Evolutionary conservation across 768 basidiomycete species (phyloP), one percentile per base, ranked within the genome.

Genomic region (Leccinum olivaceopallidum): DNA sequence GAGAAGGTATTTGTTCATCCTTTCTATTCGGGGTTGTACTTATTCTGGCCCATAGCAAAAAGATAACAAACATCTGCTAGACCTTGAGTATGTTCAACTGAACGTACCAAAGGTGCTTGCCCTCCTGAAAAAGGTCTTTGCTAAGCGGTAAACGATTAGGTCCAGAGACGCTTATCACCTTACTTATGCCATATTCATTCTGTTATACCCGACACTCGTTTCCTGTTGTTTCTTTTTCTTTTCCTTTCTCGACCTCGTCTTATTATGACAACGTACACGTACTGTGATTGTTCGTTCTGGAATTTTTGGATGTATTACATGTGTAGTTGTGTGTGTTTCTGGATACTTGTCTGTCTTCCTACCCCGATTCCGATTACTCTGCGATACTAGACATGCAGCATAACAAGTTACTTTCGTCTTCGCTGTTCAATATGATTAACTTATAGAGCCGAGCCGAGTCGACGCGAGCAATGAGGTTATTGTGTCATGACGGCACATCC

Each of bases 1-100:
- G 96, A 98, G 76, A 98, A 98, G 89, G 95, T 94, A 64, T 30
- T 84, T 65, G 6, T 32, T 22, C 22, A 8, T 53, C 39, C 30
- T 39, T 44, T 30, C 16, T 8, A 36, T 63, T 54, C 22, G 36
- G 58, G 39, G 42, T 28, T 30, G 26, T 58, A n/a, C 64, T 75
- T 39, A 74, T n/a, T 10, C 48, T 4, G 24, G 4, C 44, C 57
- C 58, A 69, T 71, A 98, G 95, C 96, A 98, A 94, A 97, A 98
- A 79, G 96, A 99, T 76, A 95, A 96, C 78, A 95, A 98, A 69
- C 94, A 95, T 69, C 80, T 95, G 36, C 78, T 99, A 63, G 97
- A 99, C 78, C 81, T 99, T 64, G 97, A 98, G 78, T 98, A 99
- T 71, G 96, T 98, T 59, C 94, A 97, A 76, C 79, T 98, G 63